phyloP scores from a whole-genome alignment of 371 early-diverging fungal genomes.

The Caulochytrium protostelioides region DNA sequence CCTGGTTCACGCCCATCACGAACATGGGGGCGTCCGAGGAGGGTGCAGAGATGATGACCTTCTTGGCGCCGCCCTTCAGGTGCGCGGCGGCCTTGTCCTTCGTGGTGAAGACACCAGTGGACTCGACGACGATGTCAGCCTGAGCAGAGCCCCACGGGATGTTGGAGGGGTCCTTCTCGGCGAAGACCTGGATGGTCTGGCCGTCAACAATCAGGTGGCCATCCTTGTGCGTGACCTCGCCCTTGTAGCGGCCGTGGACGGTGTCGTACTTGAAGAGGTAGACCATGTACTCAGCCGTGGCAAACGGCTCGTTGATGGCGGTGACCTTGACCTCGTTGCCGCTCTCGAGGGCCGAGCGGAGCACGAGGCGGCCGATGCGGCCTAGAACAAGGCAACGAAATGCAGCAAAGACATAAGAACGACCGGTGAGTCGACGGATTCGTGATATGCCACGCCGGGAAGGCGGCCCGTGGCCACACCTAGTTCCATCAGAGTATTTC shows the following conservation, averaged over 20 bases:
- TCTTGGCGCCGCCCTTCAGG: constrained; percentile 83
- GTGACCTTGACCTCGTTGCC: constrained; percentile 57
- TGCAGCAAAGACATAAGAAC: neutral
- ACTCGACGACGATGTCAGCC: constrained; percentile 92
- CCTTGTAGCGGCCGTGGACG: constrained; percentile 82
- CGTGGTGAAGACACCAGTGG: constrained; percentile 95
- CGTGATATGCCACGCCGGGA: neutral
- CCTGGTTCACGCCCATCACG: constrained; percentile 80
- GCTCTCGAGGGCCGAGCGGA: constrained; percentile 66
- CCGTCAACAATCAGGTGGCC: constrained; percentile 73
- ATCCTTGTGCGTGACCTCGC: constrained; percentile 46
- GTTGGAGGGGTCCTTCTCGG: constrained; percentile 49
- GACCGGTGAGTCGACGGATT: neutral
- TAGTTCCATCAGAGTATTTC: neutral
- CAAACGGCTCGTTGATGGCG: constrained; percentile 96
- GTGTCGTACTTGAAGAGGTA: constrained; percentile 96
- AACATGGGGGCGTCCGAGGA: constrained; percentile 60
- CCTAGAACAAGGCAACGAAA: constrained; percentile 42
- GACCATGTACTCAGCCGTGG: constrained; percentile 84
- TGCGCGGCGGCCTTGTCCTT: constrained; percentile 71
- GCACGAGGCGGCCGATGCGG: constrained; percentile 96
- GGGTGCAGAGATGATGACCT: constrained; percentile 97
- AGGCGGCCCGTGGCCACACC: neutral
- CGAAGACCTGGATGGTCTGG: constrained; percentile 45
- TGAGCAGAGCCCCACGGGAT: constrained; percentile 79